Base-by-base conservation (phyloP, 257 asterid species). In the Gentiana dahurica region DNA sequence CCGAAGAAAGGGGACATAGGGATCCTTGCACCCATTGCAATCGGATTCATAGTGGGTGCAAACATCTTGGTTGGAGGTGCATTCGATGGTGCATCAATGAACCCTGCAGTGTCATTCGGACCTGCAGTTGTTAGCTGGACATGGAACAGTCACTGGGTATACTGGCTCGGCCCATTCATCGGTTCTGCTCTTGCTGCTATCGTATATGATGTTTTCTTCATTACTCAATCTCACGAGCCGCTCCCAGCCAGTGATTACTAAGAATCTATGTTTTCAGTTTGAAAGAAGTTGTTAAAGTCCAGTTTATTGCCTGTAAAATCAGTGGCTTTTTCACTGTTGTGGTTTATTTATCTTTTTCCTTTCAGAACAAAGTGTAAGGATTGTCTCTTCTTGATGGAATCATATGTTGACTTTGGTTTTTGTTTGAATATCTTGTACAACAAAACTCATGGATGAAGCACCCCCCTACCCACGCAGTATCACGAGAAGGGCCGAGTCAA, bases 91-190 rank as follows among this genome's bases (percentile, higher is more conserved):
- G 95, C 88, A 32, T 87, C 95, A 8, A 87, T 87, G 95, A 87
- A 87, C 82, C 95, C 94, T 0, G 95, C 95, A 4, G 94, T 87
- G 53, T 81, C 95, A 0, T 87, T 87, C 41, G 95, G 95, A 1
- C 95, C 95, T 0, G 94, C 95, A 0, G 87, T 86, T 13, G 93
- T 86, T 4, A 81, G 89, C 78, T 86, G 95, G 95, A 69, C 87
- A 34, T 86, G 93, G 95, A 60, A 46, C 38, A 58, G 76, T 79
- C 95, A 86, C 75, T 86, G 95, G 95, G 85, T 86, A 12, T 86
- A 86, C 73, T 86, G 95, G 95, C 77, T 81, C 3, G 95, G 95
- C 33, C 95, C 95, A 0, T 75, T 86, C 13, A 70, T 58, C 0
- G 95, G 95, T 49, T 87, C 87, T 2, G 87, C 72, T 49, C 70